Evolutionary conservation across 768 basidiomycete genomes (phyloP).

Genomic region (Hericium rajendrae): DNA sequence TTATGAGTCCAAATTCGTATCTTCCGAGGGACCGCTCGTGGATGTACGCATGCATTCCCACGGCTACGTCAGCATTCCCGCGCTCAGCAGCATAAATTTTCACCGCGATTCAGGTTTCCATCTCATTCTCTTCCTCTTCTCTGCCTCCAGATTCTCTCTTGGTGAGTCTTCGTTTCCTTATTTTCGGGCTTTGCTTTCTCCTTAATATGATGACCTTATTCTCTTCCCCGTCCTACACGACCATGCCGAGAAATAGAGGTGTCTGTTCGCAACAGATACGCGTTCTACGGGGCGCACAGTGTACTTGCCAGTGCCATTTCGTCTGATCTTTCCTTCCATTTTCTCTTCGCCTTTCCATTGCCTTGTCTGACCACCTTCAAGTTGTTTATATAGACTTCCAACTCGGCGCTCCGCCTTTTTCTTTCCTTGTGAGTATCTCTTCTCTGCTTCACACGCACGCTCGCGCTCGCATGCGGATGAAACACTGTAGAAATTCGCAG

Average conservation of each 20-base stretch:
- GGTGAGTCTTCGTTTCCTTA: background rate
- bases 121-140: background rate
- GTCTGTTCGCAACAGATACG: conserved; percentile 72
- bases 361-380: too few species aligned
- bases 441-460: too few species aligned
- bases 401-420: background rate
- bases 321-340: conserved; percentile 41
- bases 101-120: too few species aligned
- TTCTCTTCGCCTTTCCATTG: too few species aligned
- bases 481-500: conserved; percentile 69
- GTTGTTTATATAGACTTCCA: too few species aligned
- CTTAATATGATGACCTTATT: conserved; percentile 56
- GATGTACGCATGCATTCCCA: too few species aligned
- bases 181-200: background rate
- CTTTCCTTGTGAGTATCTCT: conserved; percentile 2
- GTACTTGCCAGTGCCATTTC: conserved; percentile 87
- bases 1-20: too few species aligned
- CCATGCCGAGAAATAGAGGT: conserved; percentile 77
- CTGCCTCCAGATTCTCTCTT: background rate
- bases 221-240: conserved; percentile 91
- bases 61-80: too few species aligned
- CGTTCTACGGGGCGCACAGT: conserved; percentile 50
- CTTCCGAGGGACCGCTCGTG: too few species aligned
- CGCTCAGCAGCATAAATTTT: too few species aligned
- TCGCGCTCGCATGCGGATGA: conserved; percentile 5